Evolutionary conservation across 208 protist genomes (phyloP), one percentile per base, ranked within the genome.

Genomic region (Acanthamoeba royreba): DNA sequence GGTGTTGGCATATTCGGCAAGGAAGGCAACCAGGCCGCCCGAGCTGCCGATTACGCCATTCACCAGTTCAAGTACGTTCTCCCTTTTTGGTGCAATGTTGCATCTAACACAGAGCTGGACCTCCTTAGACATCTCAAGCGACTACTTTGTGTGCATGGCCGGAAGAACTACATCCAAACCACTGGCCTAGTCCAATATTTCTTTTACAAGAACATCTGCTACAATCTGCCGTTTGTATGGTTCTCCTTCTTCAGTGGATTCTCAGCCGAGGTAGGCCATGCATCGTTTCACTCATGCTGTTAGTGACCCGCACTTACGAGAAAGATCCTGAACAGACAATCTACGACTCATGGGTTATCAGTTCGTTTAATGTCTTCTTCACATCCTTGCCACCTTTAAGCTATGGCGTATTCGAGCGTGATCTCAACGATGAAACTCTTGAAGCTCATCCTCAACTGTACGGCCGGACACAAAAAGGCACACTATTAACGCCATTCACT

Each of bases 161-260:
- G 58, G 8, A 69, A 69, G 58, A 69, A 69, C 38, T 98, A 99
- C 83, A 92, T 98, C 25, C 98, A 99, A 49, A 98, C 99, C 86
- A 86, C 97, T 15, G 97, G 94, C 91, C 97, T 98, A 91, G 98
- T 99, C 92, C 89, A 97, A 5, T 98, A 98, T 25, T 99, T 97
- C 92, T 99, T 99, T 93, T 99, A 99, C 96, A 99, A 99, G 97
- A 97, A 98, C 58, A 69, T 69, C 58, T 42, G 53, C 40, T 52
- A 42, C 11, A 92, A 33, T 31, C 47, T 99, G 98, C 97, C 98
- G 98, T 96, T 97, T 97, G 74, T 99, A 92, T 98, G 97, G 52
- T 99, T 98, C 93, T 28, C 94, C 42, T 97, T 98, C 94, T 98
- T 97, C 94, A 93, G 63, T 40, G 98, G 98, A 42, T 99, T 97